Percentiles rank a stretch among this genome's conserved stretches.
Conservation (phyloP, 371 early-diverging fungal genomes). For the Syncephalis plumigaleata region DNA sequence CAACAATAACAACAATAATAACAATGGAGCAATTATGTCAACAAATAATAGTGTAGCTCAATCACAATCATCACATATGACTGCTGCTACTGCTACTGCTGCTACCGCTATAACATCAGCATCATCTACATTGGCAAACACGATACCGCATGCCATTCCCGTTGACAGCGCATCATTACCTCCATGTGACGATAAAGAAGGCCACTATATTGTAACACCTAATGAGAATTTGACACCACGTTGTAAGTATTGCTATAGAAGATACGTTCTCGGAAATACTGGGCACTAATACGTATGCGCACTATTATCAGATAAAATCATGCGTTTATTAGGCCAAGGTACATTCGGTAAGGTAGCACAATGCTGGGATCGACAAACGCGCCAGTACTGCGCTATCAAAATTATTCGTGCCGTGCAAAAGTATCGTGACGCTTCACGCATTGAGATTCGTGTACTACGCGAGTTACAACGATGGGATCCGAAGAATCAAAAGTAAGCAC, state of each 20-base stretch:
- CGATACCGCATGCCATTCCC: no score
- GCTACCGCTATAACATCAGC: no score
- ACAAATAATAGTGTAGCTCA: no score
- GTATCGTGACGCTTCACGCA: constrained; percentile 82
- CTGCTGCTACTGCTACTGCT: no score
- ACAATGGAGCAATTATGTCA: no score
- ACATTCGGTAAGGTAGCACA: constrained; percentile 95
- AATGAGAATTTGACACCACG: constrained; percentile 52
- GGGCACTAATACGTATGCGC: background rate
- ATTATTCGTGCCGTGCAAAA: constrained; percentile 86
- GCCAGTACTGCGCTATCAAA: constrained; percentile 56
- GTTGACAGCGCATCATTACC: constrained; percentile 1
- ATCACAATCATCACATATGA: no score
- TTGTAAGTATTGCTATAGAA: constrained; percentile 36
- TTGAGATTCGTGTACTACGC: constrained; percentile 74
- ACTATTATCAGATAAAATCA: constrained; percentile 45
- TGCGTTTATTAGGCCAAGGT: constrained; percentile 80
- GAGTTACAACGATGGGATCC: constrained; percentile 65
- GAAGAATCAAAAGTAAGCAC: constrained; percentile 31
- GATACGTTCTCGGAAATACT: no score
- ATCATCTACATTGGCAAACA: no score
- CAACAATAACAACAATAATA: no score
- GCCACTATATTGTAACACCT: constrained; percentile 67
- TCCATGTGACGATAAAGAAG: constrained; percentile 77
- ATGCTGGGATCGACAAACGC: constrained; percentile 49